phyloP scores from a whole-genome alignment of 1,139 yeast species.

The Trichomonascaceae sp. region DNA sequence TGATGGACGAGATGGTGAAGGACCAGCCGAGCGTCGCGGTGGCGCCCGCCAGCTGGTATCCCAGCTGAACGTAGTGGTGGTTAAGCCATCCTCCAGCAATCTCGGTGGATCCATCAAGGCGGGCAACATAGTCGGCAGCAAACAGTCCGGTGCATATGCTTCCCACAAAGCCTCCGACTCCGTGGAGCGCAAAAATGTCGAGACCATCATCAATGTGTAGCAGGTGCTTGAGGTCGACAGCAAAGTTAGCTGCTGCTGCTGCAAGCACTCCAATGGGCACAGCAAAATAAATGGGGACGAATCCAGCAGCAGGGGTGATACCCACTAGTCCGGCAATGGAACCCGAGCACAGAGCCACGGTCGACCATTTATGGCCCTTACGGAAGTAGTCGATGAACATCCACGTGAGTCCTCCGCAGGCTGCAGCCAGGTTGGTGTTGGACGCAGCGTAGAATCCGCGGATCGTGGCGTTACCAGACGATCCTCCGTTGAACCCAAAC shows the following conservation, averaged over 20 bases:
- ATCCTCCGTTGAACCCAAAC: slow-evolving; percentile 98
- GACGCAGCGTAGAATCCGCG: slow-evolving; percentile 91
- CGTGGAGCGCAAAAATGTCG: slow-evolving; percentile 90
- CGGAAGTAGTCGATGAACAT: slow-evolving; percentile 83
- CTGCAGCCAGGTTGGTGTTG: slow-evolving; percentile 88
- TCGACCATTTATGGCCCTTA: slow-evolving; percentile 85
- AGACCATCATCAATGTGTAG: slow-evolving; percentile 85
- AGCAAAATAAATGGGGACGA: slow-evolving; percentile 80
- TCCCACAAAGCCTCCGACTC: slow-evolving; percentile 86
- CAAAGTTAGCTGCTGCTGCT: slow-evolving; percentile 69
- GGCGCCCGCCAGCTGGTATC: slow-evolving; percentile 85
- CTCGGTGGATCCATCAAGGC: slow-evolving; percentile 43
- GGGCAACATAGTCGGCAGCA: slow-evolving; percentile 87
- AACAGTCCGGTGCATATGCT: slow-evolving; percentile 77
- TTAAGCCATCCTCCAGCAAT: slow-evolving; percentile 90
- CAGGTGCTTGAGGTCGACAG: slow-evolving; percentile 62
- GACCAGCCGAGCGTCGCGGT: slow-evolving; percentile 70
- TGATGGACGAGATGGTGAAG: slow-evolving; percentile 57
- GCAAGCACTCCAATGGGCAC: slow-evolving; percentile 73
- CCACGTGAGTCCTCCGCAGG: slow-evolving; percentile 87
- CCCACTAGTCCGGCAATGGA: slow-evolving; percentile 92
- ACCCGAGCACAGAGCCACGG: slow-evolving; percentile 89
- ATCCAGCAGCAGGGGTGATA: slow-evolving; percentile 96
- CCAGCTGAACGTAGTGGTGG: slow-evolving; percentile 80
- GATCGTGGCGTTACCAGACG: slow-evolving; percentile 81